Evolutionary conservation across 768 basidiomycete species (phyloP).

Genomic region (Russula olivacea): DNA sequence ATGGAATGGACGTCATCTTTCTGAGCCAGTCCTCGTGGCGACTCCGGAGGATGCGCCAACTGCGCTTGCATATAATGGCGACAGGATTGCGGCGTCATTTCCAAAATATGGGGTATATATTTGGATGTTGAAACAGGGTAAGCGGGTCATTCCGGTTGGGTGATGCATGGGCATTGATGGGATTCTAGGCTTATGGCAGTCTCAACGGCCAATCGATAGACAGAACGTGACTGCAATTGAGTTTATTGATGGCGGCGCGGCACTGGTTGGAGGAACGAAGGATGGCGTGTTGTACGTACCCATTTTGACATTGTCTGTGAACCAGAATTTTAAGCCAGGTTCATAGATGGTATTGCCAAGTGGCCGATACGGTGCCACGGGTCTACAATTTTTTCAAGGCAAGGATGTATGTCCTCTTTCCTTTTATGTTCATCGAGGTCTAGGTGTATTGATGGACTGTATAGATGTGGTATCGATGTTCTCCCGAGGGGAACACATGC

Average conservation of each 20-base stretch:
- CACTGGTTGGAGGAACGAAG: constrained; percentile 60
- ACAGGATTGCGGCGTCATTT: constrained; percentile 24
- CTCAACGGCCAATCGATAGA: constrained; percentile 56
- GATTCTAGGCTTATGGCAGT: constrained; percentile 52
- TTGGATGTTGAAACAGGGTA: constrained; percentile 26
- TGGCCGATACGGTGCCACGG: constrained; percentile 60
- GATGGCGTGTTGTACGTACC: constrained; percentile 59
- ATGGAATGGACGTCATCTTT: constrained; percentile 22
- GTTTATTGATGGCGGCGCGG: constrained; percentile 58
- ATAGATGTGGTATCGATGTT: constrained; percentile 51
- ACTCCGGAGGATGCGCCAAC: constrained; percentile 23
- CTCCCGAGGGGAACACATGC: constrained; percentile 45
- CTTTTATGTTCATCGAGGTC: no score
- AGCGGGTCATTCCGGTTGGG: constrained; percentile 34
- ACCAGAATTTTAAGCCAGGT: not conserved
- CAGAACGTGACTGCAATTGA: constrained; percentile 58
- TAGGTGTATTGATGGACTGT: constrained; percentile 18
- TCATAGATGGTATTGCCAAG: constrained; percentile 58
- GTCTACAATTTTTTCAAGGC: constrained; percentile 54
- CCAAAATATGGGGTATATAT: constrained; percentile 23
- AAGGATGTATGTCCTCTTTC: constrained; percentile 45
- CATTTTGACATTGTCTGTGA: not conserved
- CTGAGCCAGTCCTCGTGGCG: constrained; percentile 8
- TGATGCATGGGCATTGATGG: not conserved
- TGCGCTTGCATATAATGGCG: constrained; percentile 21